Conservation (phyloP, 331 rosid species). For the Quercus phellos region DNA sequence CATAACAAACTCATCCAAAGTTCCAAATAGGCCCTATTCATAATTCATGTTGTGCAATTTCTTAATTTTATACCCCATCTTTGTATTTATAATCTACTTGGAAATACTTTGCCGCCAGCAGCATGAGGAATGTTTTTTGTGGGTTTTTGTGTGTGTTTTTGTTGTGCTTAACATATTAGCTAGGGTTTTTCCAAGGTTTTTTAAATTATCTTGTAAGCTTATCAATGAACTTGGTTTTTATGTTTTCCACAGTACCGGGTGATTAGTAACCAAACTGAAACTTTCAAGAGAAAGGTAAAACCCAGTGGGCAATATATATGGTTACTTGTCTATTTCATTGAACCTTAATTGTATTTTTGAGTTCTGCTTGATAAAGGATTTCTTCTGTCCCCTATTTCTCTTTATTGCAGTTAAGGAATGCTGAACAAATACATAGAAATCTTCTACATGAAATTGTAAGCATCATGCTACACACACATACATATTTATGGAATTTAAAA, state of each 20-base stretch:
- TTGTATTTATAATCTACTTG: not conserved
- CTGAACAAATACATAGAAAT: slow-evolving; percentile 38
- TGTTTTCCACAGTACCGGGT: slow-evolving; percentile 42
- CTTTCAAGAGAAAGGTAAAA: slow-evolving; percentile 66
- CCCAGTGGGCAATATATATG: not conserved
- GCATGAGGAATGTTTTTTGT: not conserved
- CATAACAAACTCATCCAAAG: no score
- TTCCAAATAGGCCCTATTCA: not conserved
- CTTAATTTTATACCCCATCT: not conserved
- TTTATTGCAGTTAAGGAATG: slow-evolving; percentile 39
- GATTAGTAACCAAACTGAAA: slow-evolving; percentile 48
- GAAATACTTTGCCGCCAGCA: not conserved
- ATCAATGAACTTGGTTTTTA: slow-evolving; percentile 22
- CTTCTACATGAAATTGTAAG: slow-evolving; percentile 56
- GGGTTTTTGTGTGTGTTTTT: not conserved
- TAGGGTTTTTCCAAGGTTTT: not conserved
- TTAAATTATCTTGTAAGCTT: slow-evolving; percentile 4
- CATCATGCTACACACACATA: not conserved
- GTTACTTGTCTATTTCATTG: not conserved
- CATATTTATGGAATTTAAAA: not conserved
- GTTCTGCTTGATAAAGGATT: not conserved
- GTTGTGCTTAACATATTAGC: not conserved
- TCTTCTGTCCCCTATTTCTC: not conserved
- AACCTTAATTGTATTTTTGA: not conserved
- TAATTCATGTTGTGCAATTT: not conserved